These are phyloP conservation scores for Gloeostereum incarnatum DNA, from an alignment of 768 basidiomycete species.

Conservation along the genomic window DNA sequence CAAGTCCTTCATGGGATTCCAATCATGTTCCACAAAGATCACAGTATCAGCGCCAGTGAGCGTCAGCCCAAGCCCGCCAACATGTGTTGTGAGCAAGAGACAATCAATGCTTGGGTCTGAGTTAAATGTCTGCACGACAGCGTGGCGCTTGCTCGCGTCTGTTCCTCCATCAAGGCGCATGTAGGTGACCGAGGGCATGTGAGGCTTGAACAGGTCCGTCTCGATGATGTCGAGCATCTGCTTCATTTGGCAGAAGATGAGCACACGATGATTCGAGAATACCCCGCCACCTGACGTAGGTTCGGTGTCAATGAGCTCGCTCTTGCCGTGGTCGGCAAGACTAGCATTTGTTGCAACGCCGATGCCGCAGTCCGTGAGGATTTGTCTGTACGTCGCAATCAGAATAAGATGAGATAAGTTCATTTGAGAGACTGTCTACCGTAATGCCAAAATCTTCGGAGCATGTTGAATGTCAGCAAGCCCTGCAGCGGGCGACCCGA, in stretches of 20 bases:
- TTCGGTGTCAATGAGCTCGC: constrained; percentile 54
- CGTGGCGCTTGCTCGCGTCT: constrained; percentile 90
- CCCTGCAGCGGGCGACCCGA: constrained; percentile 32
- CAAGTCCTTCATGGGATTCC: constrained; percentile 99
- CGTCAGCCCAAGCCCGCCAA: constrained; percentile 92
- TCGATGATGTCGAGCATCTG: constrained; percentile 99
- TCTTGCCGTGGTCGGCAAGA: constrained; percentile 49
- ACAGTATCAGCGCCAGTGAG: constrained; percentile 98
- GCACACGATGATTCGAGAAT: constrained; percentile 94
- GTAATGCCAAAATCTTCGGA: constrained; percentile 86
- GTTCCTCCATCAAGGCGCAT: constrained; percentile 96
- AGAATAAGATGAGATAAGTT: background rate
- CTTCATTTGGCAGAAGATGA: constrained; percentile 99
- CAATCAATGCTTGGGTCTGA: constrained; percentile 96
- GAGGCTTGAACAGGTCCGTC: constrained; percentile 78
- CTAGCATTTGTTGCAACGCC: constrained; percentile 36
- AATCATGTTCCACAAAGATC: constrained; percentile 99
- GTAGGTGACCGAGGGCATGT: constrained; percentile 95
- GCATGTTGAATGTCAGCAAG: constrained; percentile 84
- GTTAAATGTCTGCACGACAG: constrained; percentile 97
- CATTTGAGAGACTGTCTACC: constrained; percentile 36
- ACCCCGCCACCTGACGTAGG: constrained; percentile 35
- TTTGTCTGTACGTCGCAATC: constrained; percentile 51
- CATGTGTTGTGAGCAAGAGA: constrained; percentile 89
- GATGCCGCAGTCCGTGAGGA: constrained; percentile 91